Conservation (phyloP, 2,329 filamentous ascomycete species). For the Teratosphaeriaceae sp. region DNA sequence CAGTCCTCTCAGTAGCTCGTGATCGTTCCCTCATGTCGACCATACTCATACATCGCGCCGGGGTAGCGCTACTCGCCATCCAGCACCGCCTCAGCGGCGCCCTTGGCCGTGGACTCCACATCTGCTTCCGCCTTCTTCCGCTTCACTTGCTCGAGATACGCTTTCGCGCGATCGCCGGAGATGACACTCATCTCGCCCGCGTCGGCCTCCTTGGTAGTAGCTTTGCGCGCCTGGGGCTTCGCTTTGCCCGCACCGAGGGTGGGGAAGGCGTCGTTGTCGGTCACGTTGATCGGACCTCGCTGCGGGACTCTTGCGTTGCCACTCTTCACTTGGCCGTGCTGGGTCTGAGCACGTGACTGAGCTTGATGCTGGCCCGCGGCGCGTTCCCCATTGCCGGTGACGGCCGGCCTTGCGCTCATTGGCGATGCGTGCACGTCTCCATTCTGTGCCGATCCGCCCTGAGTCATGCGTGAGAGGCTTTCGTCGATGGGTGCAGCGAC, state of each 20-base stretch:
- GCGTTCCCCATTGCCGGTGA: neutral
- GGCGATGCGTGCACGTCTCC: neutral
- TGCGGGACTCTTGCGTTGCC: neutral
- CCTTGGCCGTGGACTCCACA: slow-evolving; percentile 20
- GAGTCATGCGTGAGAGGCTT: too few species aligned
- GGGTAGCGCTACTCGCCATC: slow-evolving; percentile 19
- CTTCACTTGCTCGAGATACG: slow-evolving; percentile 20
- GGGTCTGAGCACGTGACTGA: neutral
- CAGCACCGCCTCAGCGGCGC: slow-evolving; percentile 21
- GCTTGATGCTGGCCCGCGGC: neutral
- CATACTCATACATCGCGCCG: neutral
- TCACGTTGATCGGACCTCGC: slow-evolving; percentile 11
- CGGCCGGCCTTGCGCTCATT: neutral
- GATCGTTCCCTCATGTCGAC: neutral
- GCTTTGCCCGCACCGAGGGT: slow-evolving; percentile 15
- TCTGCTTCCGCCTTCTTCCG: slow-evolving; percentile 22
- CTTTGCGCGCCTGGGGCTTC: slow-evolving; percentile 13
- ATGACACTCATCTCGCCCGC: slow-evolving; percentile 17
- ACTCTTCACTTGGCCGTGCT: neutral
- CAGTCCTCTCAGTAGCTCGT: neutral
- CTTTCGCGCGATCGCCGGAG: slow-evolving; percentile 19
- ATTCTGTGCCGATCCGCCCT: neutral
- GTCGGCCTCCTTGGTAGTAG: neutral
- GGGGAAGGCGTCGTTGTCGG: slow-evolving; percentile 22
- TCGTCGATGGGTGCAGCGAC: neutral